A percentile compares a stretch with the other conserved stretches of the same genome.
Evolutionary conservation across 2,329 filamentous ascomycete species (phyloP).

Genomic region (Xylariaceae sp.): DNA sequence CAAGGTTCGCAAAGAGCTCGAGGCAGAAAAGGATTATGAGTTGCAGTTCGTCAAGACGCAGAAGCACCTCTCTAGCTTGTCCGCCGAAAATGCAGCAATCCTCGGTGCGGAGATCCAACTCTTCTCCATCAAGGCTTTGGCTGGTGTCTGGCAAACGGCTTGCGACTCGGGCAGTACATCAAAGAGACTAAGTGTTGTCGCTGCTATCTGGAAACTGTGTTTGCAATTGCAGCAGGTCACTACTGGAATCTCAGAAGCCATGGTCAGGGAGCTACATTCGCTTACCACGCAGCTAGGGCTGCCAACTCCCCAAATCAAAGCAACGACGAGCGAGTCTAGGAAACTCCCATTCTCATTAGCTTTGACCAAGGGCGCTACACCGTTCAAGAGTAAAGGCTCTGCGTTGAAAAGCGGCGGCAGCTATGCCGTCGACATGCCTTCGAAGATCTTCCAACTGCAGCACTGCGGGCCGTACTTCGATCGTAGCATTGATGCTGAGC

Average conservation of each 20-base stretch:
- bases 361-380: too few relatives aligned
- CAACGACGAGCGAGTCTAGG: not conserved
- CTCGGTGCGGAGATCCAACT: not conserved
- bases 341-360: not conserved
- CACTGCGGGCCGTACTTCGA: constrained; percentile 78
- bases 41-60: not conserved
- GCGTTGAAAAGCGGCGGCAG: not conserved
- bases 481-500: constrained; percentile 71
- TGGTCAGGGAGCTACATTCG: not conserved
- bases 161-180: not conserved
- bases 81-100: not conserved
- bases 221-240: not conserved
- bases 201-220: not conserved
- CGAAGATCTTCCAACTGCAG: constrained; percentile 66
- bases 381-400: not conserved
- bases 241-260: not conserved
- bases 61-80: not conserved
- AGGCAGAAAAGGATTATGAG: not conserved
- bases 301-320: not conserved
- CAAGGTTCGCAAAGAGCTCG: not conserved
- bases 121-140: not conserved
- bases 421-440: not conserved
- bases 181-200: not conserved
- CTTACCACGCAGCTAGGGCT: not conserved
- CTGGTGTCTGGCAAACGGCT: not conserved